Evolutionary conservation across 352 stramenopile genomes (phyloP).

Genomic region (Phytophthora hibernalis): DNA sequence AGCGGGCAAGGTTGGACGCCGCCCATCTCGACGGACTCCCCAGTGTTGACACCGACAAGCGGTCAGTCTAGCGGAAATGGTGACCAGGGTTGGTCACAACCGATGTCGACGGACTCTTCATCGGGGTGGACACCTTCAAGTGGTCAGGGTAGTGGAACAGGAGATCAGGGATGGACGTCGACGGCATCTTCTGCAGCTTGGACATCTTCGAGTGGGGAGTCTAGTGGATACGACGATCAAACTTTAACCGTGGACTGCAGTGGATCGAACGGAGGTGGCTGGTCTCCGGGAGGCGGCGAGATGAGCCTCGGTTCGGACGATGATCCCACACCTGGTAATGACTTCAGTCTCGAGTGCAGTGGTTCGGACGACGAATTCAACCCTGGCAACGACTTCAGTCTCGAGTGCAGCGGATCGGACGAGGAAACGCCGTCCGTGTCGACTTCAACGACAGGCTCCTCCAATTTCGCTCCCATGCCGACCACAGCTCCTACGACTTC

Average conservation of each 20-base stretch:
- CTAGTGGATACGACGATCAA: conserved; percentile 11
- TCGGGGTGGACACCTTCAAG: conserved; percentile 3
- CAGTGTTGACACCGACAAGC: not conserved
- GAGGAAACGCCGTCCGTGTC: conserved; percentile 13
- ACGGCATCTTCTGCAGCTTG: not conserved
- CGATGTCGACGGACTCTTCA: conserved; percentile 3
- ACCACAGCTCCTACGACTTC: conserved; percentile 10
- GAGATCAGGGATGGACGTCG: conserved; percentile 11
- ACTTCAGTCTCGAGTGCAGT: conserved; percentile 25
- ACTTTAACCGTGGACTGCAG: conserved; percentile 17
- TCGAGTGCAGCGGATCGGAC: conserved; percentile 27
- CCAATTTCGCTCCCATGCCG: not conserved
- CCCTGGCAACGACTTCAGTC: conserved; percentile 12
- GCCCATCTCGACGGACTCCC: conserved; percentile 2
- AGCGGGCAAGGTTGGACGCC: not conserved
- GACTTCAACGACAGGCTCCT: conserved; percentile 10
- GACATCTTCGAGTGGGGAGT: conserved; percentile 4
- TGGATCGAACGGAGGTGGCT: no score
- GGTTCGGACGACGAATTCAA: conserved; percentile 15
- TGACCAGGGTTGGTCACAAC: conserved; percentile 13
- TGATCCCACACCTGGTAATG: not conserved
- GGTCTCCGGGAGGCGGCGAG: no score
- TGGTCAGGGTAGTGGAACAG: conserved; percentile 6
- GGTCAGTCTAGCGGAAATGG: conserved; percentile 5
- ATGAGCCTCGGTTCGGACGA: conserved; percentile 18